A percentile compares a stretch with the other conserved stretches of the same genome.
These are phyloP conservation scores for Salvia miltiorrhiza DNA, from an alignment of 257 asterid species.

Conservation along the genomic window DNA sequence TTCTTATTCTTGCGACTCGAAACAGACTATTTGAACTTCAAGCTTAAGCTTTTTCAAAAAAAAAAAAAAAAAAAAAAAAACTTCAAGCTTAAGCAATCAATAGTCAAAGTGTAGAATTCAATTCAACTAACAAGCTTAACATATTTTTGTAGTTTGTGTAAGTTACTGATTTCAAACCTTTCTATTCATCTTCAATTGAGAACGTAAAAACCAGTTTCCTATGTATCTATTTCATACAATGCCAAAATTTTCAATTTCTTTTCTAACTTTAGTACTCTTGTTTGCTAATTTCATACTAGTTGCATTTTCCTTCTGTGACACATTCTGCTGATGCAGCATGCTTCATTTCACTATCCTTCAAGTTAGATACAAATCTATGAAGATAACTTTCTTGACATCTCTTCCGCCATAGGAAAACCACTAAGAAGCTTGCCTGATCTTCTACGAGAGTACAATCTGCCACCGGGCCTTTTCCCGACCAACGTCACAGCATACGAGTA, in stretches of 20 bases:
- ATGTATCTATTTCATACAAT: background rate
- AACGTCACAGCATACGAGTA: conserved; percentile 61
- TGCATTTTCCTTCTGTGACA: background rate
- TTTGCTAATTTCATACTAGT: background rate
- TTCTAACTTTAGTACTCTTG: background rate
- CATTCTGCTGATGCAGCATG: background rate
- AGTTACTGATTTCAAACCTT: background rate
- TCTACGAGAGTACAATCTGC: conserved; percentile 65
- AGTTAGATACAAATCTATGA: background rate
- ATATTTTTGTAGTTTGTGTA: background rate
- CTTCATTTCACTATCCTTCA: background rate
- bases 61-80: too few species aligned
- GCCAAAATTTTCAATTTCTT: background rate
- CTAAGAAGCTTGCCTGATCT: conserved; percentile 54
- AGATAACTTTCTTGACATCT: background rate
- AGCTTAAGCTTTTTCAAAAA: too few species aligned
- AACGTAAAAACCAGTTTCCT: background rate
- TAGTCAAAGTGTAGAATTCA: background rate
- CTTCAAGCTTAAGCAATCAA: background rate
- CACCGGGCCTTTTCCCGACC: conserved; percentile 65
- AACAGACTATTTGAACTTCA: background rate
- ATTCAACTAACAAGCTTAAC: background rate
- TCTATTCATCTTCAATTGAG: background rate
- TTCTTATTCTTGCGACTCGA: background rate
- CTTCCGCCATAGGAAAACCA: conserved; percentile 47